Conservation (phyloP, 2,329 filamentous ascomycete genomes). For the Plenodomus lindquistii region DNA sequence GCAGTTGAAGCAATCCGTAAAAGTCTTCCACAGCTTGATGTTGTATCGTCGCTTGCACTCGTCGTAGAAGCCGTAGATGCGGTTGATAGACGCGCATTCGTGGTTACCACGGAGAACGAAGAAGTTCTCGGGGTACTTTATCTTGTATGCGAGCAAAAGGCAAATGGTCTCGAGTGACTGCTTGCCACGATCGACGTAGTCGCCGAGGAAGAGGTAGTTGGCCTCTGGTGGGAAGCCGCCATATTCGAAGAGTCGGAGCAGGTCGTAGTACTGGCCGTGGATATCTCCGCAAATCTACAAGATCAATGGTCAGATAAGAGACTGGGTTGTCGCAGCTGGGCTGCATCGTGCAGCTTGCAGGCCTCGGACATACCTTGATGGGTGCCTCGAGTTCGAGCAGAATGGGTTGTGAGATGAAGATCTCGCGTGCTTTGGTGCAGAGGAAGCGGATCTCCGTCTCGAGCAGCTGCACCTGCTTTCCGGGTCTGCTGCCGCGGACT, state of each 20-base stretch:
- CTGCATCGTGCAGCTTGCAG: background rate
- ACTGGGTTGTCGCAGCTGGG: background rate
- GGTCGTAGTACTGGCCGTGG: slow-evolving; percentile 98
- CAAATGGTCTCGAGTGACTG: slow-evolving; percentile 99
- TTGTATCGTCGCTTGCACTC: slow-evolving; percentile 99
- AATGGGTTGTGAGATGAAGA: slow-evolving; percentile 99
- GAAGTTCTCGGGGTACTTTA: slow-evolving; percentile 99
- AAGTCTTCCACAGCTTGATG: slow-evolving; percentile 99
- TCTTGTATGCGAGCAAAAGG: slow-evolving; percentile 96
- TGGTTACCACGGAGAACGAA: slow-evolving; percentile 98
- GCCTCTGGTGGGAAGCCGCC: slow-evolving; percentile 97
- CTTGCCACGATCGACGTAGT: slow-evolving; percentile 99
- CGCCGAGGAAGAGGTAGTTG: slow-evolving; percentile 98
- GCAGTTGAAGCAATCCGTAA: slow-evolving; percentile 99
- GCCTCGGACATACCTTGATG: slow-evolving; percentile 77
- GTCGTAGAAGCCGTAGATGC: slow-evolving; percentile 99
- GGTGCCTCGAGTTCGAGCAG: slow-evolving; percentile 96
- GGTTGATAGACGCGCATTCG: slow-evolving; percentile 98
- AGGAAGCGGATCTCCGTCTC: slow-evolving; percentile 96
- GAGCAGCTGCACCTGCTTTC: slow-evolving; percentile 96
- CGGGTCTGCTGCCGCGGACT: slow-evolving; percentile 94
- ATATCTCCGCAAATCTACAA: slow-evolving; percentile 96
- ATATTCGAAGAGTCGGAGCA: slow-evolving; percentile 96
- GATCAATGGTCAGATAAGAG: slow-evolving; percentile 11
- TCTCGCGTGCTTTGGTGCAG: slow-evolving; percentile 98